A percentile compares a stretch with the other conserved stretches of the same genome.
Evolutionary conservation across 176 grass and related monocot species (phyloP).

Genomic region (Carex littledalei): DNA sequence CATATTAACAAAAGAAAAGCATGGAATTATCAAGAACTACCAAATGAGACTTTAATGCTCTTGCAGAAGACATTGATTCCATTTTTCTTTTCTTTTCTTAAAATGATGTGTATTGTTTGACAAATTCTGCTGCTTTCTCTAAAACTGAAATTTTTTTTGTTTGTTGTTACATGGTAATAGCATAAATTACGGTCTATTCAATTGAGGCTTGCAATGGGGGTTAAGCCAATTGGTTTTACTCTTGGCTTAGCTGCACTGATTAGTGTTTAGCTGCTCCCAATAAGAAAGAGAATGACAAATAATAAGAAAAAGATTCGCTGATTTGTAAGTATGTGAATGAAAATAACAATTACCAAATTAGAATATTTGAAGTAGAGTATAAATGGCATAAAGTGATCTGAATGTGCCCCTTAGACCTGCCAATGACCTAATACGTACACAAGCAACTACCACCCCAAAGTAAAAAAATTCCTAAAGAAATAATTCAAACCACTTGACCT

Average conservation of each 20-base stretch:
- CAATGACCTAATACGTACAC: background rate
- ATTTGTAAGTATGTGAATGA: background rate
- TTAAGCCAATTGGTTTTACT: background rate
- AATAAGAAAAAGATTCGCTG: background rate
- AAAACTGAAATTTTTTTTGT: background rate
- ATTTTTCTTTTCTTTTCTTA: too few relatives aligned
- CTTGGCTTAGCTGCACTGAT: background rate
- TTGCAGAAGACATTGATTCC: background rate
- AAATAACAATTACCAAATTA: background rate
- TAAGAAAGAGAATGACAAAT: background rate
- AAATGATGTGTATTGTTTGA: background rate
- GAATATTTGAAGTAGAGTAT: background rate
- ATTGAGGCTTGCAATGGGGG: background rate
- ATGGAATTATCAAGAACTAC: background rate
- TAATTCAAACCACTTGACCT: background rate
- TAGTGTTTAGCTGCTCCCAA: background rate
- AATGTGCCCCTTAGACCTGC: background rate
- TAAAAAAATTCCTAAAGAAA: background rate
- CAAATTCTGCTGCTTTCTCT: background rate
- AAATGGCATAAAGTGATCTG: background rate
- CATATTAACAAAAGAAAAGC: background rate
- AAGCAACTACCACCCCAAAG: background rate
- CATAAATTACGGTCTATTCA: background rate
- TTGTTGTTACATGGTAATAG: background rate
- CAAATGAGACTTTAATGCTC: background rate